Conservation (phyloP, 345 rosid genomes). For the Mallotus nudiflorus region DNA sequence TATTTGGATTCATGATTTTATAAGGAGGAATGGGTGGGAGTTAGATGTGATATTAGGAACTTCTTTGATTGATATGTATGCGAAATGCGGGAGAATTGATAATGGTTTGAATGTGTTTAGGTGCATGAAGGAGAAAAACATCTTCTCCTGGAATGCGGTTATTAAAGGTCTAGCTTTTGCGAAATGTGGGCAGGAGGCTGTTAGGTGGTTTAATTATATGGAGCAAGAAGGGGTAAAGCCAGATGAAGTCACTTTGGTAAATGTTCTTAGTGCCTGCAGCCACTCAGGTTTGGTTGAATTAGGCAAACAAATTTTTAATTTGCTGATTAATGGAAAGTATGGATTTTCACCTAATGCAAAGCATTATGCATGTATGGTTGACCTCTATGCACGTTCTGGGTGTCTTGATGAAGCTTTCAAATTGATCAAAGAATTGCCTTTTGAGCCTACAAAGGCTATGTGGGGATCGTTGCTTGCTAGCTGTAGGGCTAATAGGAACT, state of each 20-base stretch:
- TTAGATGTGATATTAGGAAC: slow-evolving; percentile 60
- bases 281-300: slow-evolving; percentile 47
- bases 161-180: slow-evolving; percentile 52
- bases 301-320: slow-evolving; percentile 43
- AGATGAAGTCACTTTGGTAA: slow-evolving; percentile 50
- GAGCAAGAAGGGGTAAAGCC: slow-evolving; percentile 38
- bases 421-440: slow-evolving; percentile 45
- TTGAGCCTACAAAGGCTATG: slow-evolving; percentile 51
- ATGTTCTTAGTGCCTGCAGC: slow-evolving; percentile 53
- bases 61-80: slow-evolving; percentile 52
- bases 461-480: slow-evolving; percentile 51
- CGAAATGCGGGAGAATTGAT: slow-evolving; percentile 49
- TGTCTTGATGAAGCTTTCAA: slow-evolving; percentile 42
- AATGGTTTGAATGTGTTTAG: slow-evolving; percentile 42
- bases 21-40: slow-evolving; percentile 45
- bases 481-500: slow-evolving; percentile 40
- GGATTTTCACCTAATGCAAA: slow-evolving; percentile 42
- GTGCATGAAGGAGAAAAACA: slow-evolving; percentile 49
- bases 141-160: slow-evolving; percentile 49
- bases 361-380: slow-evolving; percentile 54
- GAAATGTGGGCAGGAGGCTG: slow-evolving; percentile 46
- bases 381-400: slow-evolving; percentile 46
- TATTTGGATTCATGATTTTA: slow-evolving; percentile 53
- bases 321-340: slow-evolving; percentile 42
- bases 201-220: slow-evolving; percentile 48